Evolutionary conservation across 2,329 filamentous ascomycete species (phyloP).

Genomic region (Arthroderma sp.): DNA sequence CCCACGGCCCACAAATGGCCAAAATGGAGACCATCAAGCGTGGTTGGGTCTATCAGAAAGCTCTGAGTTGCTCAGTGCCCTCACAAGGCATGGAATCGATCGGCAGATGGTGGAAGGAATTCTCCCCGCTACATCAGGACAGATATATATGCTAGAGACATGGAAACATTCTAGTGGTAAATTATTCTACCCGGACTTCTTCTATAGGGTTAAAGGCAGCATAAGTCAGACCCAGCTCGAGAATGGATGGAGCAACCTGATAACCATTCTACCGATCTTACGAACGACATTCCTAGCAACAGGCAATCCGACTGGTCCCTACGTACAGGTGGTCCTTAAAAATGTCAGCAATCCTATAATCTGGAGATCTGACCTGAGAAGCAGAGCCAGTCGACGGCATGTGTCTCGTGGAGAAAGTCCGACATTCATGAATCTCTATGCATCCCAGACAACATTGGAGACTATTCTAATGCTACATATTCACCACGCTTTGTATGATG

Average conservation of each 20-base stretch:
- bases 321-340: constrained; percentile 51
- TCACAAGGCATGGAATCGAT: constrained; percentile 33
- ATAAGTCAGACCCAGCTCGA: constrained; percentile 33
- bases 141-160: constrained; percentile 64
- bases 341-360: constrained; percentile 22
- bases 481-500: constrained; percentile 84
- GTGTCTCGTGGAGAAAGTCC: constrained; percentile 10
- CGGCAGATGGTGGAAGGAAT: constrained; percentile 39
- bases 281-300: constrained; percentile 54
- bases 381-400: constrained; percentile 11
- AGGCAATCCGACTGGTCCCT: constrained; percentile 32
- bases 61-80: background rate
- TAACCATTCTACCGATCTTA: constrained; percentile 48
- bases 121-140: constrained; percentile 61
- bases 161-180: constrained; percentile 56
- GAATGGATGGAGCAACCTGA: constrained; percentile 49
- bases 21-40: constrained; percentile 11
- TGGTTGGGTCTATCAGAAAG: constrained; percentile 20
- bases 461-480: constrained; percentile 44
- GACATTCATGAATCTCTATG: constrained; percentile 24
- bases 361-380: constrained; percentile 14
- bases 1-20: constrained; percentile 4
- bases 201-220: constrained; percentile 39
- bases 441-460: constrained; percentile 16
- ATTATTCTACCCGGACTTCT: constrained; percentile 64